Percentiles rank a stretch among this genome's conserved stretches.
These are phyloP conservation scores for Colletotrichum sp. DNA, from an alignment of 2,329 filamentous ascomycete species.

Conservation along the genomic window DNA sequence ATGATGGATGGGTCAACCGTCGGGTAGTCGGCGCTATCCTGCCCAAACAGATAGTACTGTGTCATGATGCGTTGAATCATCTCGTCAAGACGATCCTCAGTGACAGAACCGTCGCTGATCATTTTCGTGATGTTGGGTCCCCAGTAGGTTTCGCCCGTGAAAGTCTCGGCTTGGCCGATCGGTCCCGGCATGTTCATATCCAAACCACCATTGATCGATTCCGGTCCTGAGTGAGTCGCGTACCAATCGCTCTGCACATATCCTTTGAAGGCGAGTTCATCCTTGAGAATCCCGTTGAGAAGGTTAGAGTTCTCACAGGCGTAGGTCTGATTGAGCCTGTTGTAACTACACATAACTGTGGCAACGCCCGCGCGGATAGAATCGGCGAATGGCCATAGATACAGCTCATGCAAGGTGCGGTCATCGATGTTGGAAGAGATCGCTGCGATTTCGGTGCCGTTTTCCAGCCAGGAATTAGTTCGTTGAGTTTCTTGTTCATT, in stretches of 20 bases:
- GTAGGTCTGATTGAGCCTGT: constrained; percentile 73
- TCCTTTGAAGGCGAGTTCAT: constrained; percentile 75
- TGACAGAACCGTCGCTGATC: constrained; percentile 58
- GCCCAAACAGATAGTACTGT: constrained; percentile 63
- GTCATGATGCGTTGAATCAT: constrained; percentile 70
- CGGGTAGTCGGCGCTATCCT: constrained; percentile 53
- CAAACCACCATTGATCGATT: constrained; percentile 69
- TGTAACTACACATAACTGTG: constrained; percentile 76
- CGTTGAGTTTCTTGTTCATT: constrained; percentile 73
- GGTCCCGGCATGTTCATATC: constrained; percentile 83
- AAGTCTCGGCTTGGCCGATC: constrained; percentile 39
- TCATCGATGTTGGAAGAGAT: constrained; percentile 67
- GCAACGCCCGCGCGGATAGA: constrained; percentile 70
- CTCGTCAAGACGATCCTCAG: constrained; percentile 67
- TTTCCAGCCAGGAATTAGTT: constrained; percentile 50
- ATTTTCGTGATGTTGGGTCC: constrained; percentile 66
- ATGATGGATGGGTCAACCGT: constrained; percentile 24
- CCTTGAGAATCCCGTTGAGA: constrained; percentile 70
- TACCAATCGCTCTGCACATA: constrained; percentile 70
- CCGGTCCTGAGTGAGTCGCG: constrained; percentile 77
- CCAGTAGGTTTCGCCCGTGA: constrained; percentile 63
- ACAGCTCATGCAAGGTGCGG: constrained; percentile 70
- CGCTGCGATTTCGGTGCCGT: constrained; percentile 49
- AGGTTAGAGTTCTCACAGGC: constrained; percentile 67
- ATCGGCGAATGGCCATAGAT: constrained; percentile 73